Evolutionary conservation across 176 grass and related monocot genomes (phyloP), one percentile per base, ranked within the genome.

Genomic region (Triticum timopheevii): DNA sequence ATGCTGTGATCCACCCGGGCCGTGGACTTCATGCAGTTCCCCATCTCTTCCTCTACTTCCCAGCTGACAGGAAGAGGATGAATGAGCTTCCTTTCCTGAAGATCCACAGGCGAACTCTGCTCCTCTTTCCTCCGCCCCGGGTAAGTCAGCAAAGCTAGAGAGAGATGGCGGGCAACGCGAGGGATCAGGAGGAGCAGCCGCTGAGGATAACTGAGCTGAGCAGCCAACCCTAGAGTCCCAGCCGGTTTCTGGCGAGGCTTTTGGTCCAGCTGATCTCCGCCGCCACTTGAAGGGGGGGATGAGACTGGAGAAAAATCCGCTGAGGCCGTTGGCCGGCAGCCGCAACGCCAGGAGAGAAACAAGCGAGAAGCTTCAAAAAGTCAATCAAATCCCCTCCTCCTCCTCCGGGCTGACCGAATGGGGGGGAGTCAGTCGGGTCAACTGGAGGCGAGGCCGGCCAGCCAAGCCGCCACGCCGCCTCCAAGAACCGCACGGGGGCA

Each of bases 11-110:
- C 92, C 50, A 95, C 82, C 87, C 79, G 86, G 17, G 82, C 81
- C 17, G 88, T 81, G 22, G 84, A 83, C 65, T 88, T 79, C 78
- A 98, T 75, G 89, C 96, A 98, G 62, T 95, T 98, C 13, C 96
- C 96, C 96, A 98, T 98, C 67, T 80, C 56, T 56, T 77, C 33
- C 31, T 31, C 54, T 45, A 17, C 49, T 19, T 27, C 71, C 30
- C 49, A 76, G 73, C 44, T 11, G 47, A 76, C 73, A 50, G 72
- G 44, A 6, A 6, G 73, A 76, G 42, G 44, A 6, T 11, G 73
- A 76, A 52, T 16, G 73, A 31, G 16, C 44, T 76, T 52, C 24
- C 44, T 31, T 7, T 30, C n/a, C 69, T 17, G 7, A 79, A 65
- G 83, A 80, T 85, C 30, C 56, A 47, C 11, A 33, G 64, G 47